Conservation (phyloP, 2,329 filamentous ascomycete genomes). For the Hypoxylon sp. region DNA sequence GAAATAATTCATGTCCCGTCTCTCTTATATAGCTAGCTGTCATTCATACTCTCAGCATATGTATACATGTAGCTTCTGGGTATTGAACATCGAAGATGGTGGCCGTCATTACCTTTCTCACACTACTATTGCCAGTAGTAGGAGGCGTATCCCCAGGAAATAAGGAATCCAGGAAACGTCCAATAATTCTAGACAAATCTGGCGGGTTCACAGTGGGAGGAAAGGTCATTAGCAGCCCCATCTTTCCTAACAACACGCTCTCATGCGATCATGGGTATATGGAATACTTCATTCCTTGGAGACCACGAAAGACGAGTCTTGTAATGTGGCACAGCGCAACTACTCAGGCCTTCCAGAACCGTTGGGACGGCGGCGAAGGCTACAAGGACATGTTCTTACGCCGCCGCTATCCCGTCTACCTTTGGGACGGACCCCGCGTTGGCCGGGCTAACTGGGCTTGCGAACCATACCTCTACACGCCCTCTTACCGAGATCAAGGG, state of each 20-base stretch:
- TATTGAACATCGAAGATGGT: slow-evolving; percentile 18
- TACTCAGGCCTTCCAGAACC: slow-evolving; percentile 58
- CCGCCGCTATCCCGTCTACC: slow-evolving; percentile 57
- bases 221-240: slow-evolving; percentile 52
- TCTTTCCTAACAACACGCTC: slow-evolving; percentile 52
- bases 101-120: neutral
- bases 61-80: neutral
- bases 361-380: slow-evolving; percentile 58
- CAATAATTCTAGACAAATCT: slow-evolving; percentile 52
- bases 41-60: neutral
- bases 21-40: neutral
- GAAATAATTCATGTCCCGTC: slow-evolving; percentile 1
- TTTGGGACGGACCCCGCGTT: slow-evolving; percentile 58
- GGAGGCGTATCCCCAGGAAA: slow-evolving; percentile 3
- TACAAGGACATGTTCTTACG: slow-evolving; percentile 59
- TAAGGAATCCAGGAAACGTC: slow-evolving; percentile 26
- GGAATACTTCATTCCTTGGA: slow-evolving; percentile 58
- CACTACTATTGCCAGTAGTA: slow-evolving; percentile 7
- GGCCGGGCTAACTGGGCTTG: slow-evolving; percentile 59
- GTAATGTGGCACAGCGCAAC: slow-evolving; percentile 59
- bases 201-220: slow-evolving; percentile 57
- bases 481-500: slow-evolving; percentile 55
- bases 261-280: slow-evolving; percentile 59
- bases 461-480: slow-evolving; percentile 51
- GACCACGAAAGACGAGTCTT: slow-evolving; percentile 54